Conservation (phyloP, 2,329 filamentous ascomycete genomes). For the Aspergillus ochraceoroseus region DNA sequence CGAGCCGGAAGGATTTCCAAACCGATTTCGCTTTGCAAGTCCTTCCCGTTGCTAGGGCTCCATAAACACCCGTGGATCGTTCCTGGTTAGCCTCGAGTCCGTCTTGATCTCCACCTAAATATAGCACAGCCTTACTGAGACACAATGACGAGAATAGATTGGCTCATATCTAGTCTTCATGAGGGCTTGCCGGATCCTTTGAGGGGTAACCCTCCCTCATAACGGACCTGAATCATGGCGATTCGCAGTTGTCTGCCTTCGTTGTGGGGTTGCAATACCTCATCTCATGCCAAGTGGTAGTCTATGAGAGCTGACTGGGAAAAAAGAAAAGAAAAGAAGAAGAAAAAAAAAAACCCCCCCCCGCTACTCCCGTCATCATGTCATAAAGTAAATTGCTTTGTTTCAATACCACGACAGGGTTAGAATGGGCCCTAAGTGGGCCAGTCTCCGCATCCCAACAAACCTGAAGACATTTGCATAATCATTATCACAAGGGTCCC, state of each 20-base stretch:
- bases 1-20: no score
- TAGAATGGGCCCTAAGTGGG: constrained; percentile 1
- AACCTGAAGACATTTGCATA: no score
- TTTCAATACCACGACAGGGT: no score
- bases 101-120: constrained; percentile 26
- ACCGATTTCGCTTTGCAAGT: no score
- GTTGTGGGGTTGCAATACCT: no score
- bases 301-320: no score
- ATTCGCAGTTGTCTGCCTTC: constrained; percentile 1
- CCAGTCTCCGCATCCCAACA: constrained; percentile 2
- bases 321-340: no score
- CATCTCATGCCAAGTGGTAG: no score
- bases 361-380: no score
- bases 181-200: constrained; percentile 32
- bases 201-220: constrained; percentile 16
- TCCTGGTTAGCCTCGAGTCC: neutral
- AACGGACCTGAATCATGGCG: constrained; percentile 1
- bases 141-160: constrained; percentile 14
- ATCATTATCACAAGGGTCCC: no score
- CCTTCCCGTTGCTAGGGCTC: constrained; percentile 3
- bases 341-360: no score
- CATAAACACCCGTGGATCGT: constrained; percentile 6
- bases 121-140: constrained; percentile 16
- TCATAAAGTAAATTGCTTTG: no score
- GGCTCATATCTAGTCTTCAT: neutral